A percentile compares a stretch with the other conserved stretches of the same genome.
These are phyloP conservation scores for Trametes sp. DNA, from an alignment of 1,284 basidiomycete genomes.

Conservation along the genomic window DNA sequence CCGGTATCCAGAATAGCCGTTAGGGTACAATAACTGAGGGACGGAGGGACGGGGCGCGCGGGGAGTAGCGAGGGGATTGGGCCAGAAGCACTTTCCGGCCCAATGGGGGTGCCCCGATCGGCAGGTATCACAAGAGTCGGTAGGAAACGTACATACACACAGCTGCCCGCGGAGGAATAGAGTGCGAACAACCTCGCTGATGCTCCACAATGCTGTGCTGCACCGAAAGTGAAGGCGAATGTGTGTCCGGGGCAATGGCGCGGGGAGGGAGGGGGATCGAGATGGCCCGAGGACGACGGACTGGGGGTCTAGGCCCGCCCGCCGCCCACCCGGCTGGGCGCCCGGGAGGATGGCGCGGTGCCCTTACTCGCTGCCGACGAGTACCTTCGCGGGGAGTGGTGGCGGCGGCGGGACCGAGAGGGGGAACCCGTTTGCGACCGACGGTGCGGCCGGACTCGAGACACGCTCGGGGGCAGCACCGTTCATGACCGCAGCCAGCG, in stretches of 20 bases:
- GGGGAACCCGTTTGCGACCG: conserved; percentile 33
- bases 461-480: background rate
- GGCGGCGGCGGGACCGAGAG: conserved; percentile 39
- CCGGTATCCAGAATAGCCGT: conserved; percentile 7
- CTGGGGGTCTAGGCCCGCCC: background rate
- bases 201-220: conserved; percentile 17
- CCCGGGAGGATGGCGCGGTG: background rate
- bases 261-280: background rate
- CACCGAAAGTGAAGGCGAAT: too few relatives aligned
- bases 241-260: background rate
- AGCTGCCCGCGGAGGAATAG: background rate
- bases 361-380: conserved; percentile 14
- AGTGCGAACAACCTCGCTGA: conserved; percentile 13
- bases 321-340: too few relatives aligned
- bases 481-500: conserved; percentile 17
- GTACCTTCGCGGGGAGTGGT: conserved; percentile 40
- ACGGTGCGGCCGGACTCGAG: conserved; percentile 26
- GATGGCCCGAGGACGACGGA: background rate
- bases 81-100: conserved; percentile 4
- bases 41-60: background rate
- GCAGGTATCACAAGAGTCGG: background rate
- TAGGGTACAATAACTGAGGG: background rate
- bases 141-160: background rate
- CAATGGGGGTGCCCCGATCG: background rate
- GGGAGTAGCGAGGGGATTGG: background rate